phyloP scores from a whole-genome alignment of 208 protist species.

The Vickermania spadyakhi region DNA sequence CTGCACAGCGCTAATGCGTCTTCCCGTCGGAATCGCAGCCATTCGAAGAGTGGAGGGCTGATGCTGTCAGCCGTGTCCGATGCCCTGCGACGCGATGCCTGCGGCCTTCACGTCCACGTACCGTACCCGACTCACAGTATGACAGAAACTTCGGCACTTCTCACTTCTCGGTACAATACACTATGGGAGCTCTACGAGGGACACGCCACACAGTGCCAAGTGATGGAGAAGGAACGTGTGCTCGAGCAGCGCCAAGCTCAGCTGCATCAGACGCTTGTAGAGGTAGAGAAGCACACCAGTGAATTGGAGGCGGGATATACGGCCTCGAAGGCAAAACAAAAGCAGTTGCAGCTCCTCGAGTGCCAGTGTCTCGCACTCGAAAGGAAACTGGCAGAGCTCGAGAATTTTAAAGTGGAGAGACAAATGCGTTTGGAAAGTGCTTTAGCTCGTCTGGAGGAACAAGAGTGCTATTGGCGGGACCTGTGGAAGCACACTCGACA shows the following conservation, averaged over 20 bases:
- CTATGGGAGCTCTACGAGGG: background rate
- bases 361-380: background rate
- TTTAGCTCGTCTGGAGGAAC: background rate
- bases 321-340: background rate
- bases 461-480: background rate
- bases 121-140: background rate
- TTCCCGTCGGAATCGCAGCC: background rate
- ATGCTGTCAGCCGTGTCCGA: background rate
- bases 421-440: background rate
- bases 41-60: background rate
- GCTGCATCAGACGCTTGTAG: background rate
- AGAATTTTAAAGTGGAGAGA: background rate
- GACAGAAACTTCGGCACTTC: background rate
- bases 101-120: background rate
- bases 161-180: background rate
- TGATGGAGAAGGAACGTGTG: background rate
- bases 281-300: background rate
- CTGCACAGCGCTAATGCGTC: background rate
- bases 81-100: background rate
- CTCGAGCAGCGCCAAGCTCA: background rate
- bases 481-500: background rate
- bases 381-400: background rate
- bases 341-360: background rate
- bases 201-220: background rate
- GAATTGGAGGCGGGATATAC: background rate